A percentile compares a stretch with the other conserved stretches of the same genome.
Evolutionary conservation across 2,329 filamentous ascomycete genomes (phyloP).

Genomic region (Diaporthe caulivora): DNA sequence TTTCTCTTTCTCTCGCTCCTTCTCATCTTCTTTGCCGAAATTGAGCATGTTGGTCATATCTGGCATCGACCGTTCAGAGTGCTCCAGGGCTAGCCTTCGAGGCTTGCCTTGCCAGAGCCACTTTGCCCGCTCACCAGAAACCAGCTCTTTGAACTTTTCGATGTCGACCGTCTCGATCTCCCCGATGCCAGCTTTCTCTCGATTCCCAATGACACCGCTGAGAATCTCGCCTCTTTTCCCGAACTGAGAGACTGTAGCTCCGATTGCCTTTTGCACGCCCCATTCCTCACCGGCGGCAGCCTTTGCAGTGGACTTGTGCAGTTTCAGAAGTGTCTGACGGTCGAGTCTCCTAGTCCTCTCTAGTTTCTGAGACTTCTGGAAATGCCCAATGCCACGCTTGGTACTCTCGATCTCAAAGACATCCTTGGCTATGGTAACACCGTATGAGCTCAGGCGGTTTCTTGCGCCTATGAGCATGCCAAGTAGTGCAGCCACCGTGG

Average conservation of each 20-base stretch:
- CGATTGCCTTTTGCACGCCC: slow-evolving; percentile 93
- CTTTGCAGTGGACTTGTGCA: slow-evolving; percentile 89
- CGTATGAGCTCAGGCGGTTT: slow-evolving; percentile 87
- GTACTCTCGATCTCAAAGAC: slow-evolving; percentile 87
- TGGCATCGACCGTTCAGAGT: slow-evolving; percentile 59
- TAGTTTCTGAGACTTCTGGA: slow-evolving; percentile 90
- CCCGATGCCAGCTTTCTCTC: slow-evolving; percentile 89
- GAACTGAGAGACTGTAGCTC: slow-evolving; percentile 93
- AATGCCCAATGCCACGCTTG: slow-evolving; percentile 86
- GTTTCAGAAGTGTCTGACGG: slow-evolving; percentile 81
- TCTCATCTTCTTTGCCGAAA: slow-evolving; percentile 70
- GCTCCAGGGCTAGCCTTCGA: slow-evolving; percentile 69
- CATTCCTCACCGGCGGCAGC: slow-evolving; percentile 90
- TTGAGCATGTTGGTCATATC: slow-evolving; percentile 59
- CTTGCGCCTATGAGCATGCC: slow-evolving; percentile 91
- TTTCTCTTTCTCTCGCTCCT: slow-evolving; percentile 41
- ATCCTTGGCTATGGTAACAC: slow-evolving; percentile 88
- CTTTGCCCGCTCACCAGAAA: slow-evolving; percentile 85
- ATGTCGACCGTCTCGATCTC: slow-evolving; percentile 94
- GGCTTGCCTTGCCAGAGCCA: slow-evolving; percentile 97
- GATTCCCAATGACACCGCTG: slow-evolving; percentile 90
- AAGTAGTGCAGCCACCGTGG: slow-evolving; percentile 87
- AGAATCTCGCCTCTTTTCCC: slow-evolving; percentile 95
- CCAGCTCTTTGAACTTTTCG: slow-evolving; percentile 82
- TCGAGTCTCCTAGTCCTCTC: slow-evolving; percentile 84